phyloP scores from a whole-genome alignment of 805 yeast genomes.

The Danielia reshetovae region DNA sequence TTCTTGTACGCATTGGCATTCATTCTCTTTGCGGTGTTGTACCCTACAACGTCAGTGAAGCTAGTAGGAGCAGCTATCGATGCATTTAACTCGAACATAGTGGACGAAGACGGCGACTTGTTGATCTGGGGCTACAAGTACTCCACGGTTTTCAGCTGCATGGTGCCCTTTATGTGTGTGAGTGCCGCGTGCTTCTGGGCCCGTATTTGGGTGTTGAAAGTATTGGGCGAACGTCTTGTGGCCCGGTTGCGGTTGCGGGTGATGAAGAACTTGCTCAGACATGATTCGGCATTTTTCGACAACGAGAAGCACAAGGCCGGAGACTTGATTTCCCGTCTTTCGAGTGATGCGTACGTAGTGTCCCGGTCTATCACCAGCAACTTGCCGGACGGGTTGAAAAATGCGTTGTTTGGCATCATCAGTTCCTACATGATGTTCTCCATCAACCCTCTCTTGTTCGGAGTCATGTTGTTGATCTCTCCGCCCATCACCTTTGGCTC shows the following conservation, averaged over 20 bases:
- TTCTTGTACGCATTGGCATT: conserved; percentile 38
- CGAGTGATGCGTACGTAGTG: conserved; percentile 45
- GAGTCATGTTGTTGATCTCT: conserved; percentile 41
- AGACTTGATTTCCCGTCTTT: conserved; percentile 40
- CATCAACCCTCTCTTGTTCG: conserved; percentile 40
- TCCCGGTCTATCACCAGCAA: conserved; percentile 40
- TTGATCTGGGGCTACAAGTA: conserved; percentile 44
- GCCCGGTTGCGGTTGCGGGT: conserved; percentile 39
- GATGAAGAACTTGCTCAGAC: conserved; percentile 40
- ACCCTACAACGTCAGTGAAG: conserved; percentile 41
- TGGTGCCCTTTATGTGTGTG: conserved; percentile 42
- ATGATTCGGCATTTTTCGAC: conserved; percentile 40
- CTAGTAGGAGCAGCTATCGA: conserved; percentile 42
- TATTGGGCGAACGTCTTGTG: conserved; percentile 42
- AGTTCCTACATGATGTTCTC: conserved; percentile 43
- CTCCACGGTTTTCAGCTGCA: conserved; percentile 35
- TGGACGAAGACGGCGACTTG: conserved; percentile 37
- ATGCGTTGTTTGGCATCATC: conserved; percentile 38
- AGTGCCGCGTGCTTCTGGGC: conserved; percentile 47
- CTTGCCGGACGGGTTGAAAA: conserved; percentile 43
- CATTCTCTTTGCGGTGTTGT: conserved; percentile 40
- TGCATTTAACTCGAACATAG: conserved; percentile 32
- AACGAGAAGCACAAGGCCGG: conserved; percentile 44
- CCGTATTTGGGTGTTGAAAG: conserved; percentile 37
- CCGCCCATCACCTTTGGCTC: conserved; percentile 45